Conservation (phyloP, 306 rosid species). For the Crotalaria pallida region DNA sequence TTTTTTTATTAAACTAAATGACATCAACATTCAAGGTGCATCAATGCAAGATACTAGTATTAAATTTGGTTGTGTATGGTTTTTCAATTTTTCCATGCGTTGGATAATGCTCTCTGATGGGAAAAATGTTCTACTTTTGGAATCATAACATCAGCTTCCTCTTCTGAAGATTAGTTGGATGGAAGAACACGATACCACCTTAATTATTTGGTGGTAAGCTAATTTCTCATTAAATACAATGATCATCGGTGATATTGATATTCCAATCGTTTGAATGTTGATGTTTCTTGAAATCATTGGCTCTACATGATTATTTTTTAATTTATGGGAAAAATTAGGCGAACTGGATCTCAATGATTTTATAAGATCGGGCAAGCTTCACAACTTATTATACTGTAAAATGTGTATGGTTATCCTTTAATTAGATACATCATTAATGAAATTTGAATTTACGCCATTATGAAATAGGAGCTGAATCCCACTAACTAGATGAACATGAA, state of each 20-base stretch:
- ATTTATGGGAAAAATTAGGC: no score
- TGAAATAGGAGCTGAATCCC: no score
- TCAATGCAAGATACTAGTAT: conserved; percentile 9
- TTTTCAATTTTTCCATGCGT: conserved; percentile 13
- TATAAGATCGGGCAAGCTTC: no score
- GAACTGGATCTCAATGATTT: no score
- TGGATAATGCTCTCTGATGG: conserved; percentile 14
- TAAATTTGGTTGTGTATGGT: conserved; percentile 17
- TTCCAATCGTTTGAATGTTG: conserved; percentile 3
- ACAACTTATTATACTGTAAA: no score
- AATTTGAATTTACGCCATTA: no score
- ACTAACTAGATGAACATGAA: no score
- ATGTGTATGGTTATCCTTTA: no score
- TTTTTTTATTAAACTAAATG: conserved; percentile 27
- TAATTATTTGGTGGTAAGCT: conserved; percentile 24
- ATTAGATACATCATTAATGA: no score
- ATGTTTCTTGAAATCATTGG: background rate
- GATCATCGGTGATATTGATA: conserved; percentile 17
- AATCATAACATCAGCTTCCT: conserved; percentile 23
- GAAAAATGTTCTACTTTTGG: conserved; percentile 24
- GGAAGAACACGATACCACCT: conserved; percentile 27
- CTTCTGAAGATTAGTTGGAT: conserved; percentile 33
- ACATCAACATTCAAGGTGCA: conserved; percentile 35
- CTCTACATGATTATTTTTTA: no score
- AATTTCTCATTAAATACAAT: conserved; percentile 24